Evolutionary conservation across 2,329 filamentous ascomycete genomes (phyloP), one percentile per base, ranked within the genome.

Genomic region (Aspergillus spinulosporus): DNA sequence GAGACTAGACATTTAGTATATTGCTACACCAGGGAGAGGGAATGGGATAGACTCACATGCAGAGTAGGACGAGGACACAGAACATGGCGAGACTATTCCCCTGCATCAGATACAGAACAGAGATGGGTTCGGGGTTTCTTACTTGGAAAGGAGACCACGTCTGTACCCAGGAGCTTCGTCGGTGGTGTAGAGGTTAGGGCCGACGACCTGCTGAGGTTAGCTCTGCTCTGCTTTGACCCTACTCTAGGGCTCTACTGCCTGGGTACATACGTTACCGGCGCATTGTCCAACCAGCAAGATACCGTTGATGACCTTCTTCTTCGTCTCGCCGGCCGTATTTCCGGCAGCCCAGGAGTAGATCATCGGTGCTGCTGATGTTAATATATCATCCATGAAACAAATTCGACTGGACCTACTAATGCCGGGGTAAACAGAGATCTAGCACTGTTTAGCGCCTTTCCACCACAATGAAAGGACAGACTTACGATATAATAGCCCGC

Each of bases 321-420:
- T 89, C 0, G 86, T 89, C 65, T 89, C 85, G 1, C 87, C 86
- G 0, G 82, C 86, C 0, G 86, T 78, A 42, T 78, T 85, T 40
- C 74, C 82, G 0, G 82, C 85, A 14, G 88, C 90, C 68, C 86
- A 90, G 60, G 85, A 88, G 65, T 90, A 88, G 63, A 86, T 90
- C 52, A 85, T 81, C 39, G 87, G 85, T 2, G 85, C 79, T 80
- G 32, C 66, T 56, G 0, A 5, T 64, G 59, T 62, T 40, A 54
- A 45, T 44, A 26, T 5, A 29, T n/a, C 12, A 29, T 1, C 3
- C 1, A 5, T 6, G 8, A 3, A 7, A 5, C 9, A 2, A 11
- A 31, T 11, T 15, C 12, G 28, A 5, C 32, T 11, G 8, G 12
- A 15, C 73, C 63, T 70, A 76, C 74, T 78, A 57, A 84, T 84